Conservation (phyloP, 2,329 filamentous ascomycete genomes). For the Neofusicoccum umdonicola region DNA sequence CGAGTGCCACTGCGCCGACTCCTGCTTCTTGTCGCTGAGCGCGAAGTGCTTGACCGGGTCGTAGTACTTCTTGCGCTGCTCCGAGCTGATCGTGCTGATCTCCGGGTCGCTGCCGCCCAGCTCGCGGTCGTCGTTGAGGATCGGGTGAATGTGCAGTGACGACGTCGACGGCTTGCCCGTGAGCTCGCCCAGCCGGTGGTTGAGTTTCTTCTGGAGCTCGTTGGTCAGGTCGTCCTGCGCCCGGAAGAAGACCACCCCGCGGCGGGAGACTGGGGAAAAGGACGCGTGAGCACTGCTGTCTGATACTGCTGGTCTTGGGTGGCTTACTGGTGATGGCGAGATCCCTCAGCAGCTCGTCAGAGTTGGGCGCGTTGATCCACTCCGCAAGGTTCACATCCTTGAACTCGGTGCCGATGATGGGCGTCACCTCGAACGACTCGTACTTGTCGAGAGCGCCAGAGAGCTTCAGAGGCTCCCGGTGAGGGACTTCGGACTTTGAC, state of each 20-base stretch:
- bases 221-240: slow-evolving; percentile 50
- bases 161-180: slow-evolving; percentile 57
- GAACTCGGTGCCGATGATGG: slow-evolving; percentile 62
- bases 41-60: slow-evolving; percentile 36
- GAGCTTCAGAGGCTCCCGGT: slow-evolving; percentile 45
- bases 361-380: slow-evolving; percentile 61
- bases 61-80: slow-evolving; percentile 41
- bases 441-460: slow-evolving; percentile 53
- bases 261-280: slow-evolving; percentile 45
- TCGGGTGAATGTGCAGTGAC: slow-evolving; percentile 60
- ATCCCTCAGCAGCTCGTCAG: slow-evolving; percentile 63
- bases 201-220: slow-evolving; percentile 53
- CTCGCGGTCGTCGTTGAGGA: slow-evolving; percentile 47
- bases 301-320: not conserved
- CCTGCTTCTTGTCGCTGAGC: slow-evolving; percentile 49
- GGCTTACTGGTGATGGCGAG: slow-evolving; percentile 49
- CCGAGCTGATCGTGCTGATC: slow-evolving; percentile 47
- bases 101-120: slow-evolving; percentile 36
- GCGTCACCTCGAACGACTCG: slow-evolving; percentile 59
- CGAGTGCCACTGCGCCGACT: slow-evolving; percentile 53
- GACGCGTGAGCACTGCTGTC: not conserved
- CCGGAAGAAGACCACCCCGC: slow-evolving; percentile 56
- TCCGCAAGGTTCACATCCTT: slow-evolving; percentile 59
- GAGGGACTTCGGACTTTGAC: not conserved
- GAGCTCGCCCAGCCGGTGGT: slow-evolving; percentile 56